Evolutionary conservation across 2,329 filamentous ascomycete genomes (phyloP).

Genomic region (Grosmannia penicillata): DNA sequence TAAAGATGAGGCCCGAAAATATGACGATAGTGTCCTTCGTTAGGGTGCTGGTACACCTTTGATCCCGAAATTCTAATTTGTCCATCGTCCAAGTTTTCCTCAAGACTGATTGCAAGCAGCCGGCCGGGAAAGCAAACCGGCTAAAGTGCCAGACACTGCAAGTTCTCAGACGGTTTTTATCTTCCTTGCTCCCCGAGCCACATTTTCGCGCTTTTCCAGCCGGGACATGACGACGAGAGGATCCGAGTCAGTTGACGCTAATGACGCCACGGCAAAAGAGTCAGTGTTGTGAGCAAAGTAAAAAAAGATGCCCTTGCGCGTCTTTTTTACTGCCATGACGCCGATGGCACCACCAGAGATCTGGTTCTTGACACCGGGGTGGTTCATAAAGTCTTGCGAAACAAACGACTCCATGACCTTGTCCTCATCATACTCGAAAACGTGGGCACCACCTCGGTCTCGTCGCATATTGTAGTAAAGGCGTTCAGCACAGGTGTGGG

Average conservation of each 20-base stretch:
- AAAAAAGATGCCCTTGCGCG: constrained; percentile 58
- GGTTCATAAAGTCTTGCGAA: constrained; percentile 78
- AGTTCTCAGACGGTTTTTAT: constrained; percentile 18
- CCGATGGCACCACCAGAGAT: constrained; percentile 80
- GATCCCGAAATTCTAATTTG: no score
- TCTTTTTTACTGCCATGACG: constrained; percentile 80
- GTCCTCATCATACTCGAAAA: constrained; percentile 62
- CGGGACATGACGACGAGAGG: constrained; percentile 85
- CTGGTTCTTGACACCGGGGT: constrained; percentile 70
- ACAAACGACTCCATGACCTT: constrained; percentile 63
- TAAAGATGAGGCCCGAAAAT: no score
- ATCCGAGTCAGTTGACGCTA: constrained; percentile 62
- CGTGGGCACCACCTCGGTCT: constrained; percentile 42
- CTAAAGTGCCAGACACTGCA: no score
- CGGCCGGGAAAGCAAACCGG: no score
- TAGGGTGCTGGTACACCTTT: no score
- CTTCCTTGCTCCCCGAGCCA: constrained; percentile 30
- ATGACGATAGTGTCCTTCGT: no score
- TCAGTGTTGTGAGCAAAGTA: constrained; percentile 97
- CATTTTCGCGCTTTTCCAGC: constrained; percentile 18
- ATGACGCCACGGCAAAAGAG: constrained; percentile 71
- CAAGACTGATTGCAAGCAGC: no score
- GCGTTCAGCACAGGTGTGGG: constrained; percentile 71
- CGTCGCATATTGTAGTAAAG: constrained; percentile 59
- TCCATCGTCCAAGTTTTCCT: no score